Percentiles rank a stretch among this genome's conserved stretches.
Conservation (phyloP, 352 stramenopile genomes). For the Pythium angustatum region DNA sequence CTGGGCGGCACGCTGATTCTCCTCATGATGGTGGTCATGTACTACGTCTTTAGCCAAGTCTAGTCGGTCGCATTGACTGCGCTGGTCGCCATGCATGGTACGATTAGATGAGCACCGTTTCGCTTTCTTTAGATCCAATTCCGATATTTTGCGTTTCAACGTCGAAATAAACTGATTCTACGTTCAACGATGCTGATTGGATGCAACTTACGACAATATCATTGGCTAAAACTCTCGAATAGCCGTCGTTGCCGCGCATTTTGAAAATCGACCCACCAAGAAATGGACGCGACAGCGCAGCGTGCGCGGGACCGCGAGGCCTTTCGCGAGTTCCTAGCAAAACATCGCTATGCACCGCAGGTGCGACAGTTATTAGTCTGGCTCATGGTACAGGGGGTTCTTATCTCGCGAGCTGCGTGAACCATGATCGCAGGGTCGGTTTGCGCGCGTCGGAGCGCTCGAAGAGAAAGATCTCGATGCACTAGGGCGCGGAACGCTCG, state of each 20-base stretch:
- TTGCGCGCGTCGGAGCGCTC: conserved; percentile 32
- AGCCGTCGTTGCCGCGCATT: background rate
- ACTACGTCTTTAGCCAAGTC: conserved; percentile 63
- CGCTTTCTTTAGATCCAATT: conserved; percentile 12
- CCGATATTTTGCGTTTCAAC: conserved; percentile 20
- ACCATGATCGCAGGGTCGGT: conserved; percentile 31
- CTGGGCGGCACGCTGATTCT: conserved; percentile 64
- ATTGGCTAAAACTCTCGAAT: conserved; percentile 17
- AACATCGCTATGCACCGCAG: conserved; percentile 45
- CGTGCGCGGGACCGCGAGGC: conserved; percentile 36
- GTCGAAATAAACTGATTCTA: background rate
- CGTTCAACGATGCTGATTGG: conserved; percentile 14
- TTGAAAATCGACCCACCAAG: background rate
- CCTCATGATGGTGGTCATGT: conserved; percentile 78
- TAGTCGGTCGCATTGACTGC: background rate
- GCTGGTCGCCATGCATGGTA: background rate
- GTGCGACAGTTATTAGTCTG: conserved; percentile 14
- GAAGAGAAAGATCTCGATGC: conserved; percentile 51
- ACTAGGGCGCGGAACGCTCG: conserved; percentile 35
- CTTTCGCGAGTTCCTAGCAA: conserved; percentile 45
- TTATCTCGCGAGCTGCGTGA: no score
- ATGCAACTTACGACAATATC: background rate
- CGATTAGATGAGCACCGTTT: no score
- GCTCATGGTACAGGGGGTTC: no score
- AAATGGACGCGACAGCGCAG: conserved; percentile 28